Conservation (phyloP, 2,329 filamentous ascomycete genomes). For the Pyrenochaeta sp. region DNA sequence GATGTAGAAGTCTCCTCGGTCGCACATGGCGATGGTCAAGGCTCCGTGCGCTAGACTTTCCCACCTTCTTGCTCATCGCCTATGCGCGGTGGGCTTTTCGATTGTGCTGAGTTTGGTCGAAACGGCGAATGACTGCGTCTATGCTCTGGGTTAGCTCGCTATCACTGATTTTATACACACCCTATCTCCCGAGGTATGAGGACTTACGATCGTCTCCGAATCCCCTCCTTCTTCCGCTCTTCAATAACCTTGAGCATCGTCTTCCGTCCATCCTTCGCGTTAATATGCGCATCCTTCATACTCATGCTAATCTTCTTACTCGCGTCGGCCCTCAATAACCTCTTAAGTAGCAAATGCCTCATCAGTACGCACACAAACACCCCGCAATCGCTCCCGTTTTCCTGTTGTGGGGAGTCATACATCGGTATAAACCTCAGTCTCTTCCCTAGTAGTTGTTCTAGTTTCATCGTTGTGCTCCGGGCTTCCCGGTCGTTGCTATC, state of each 20-base stretch:
- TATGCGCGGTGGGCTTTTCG: constrained; percentile 50
- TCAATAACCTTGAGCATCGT: constrained; percentile 94
- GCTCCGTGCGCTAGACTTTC: constrained; percentile 2
- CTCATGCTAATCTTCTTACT: constrained; percentile 94
- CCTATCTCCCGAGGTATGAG: background rate
- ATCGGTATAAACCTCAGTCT: constrained; percentile 80
- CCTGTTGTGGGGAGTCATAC: constrained; percentile 86
- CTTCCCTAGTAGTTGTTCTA: constrained; percentile 72
- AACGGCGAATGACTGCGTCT: constrained; percentile 48
- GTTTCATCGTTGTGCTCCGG: constrained; percentile 70
- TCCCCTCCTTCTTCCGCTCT: constrained; percentile 83
- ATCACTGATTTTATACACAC: background rate
- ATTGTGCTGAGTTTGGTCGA: constrained; percentile 38
- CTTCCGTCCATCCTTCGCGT: constrained; percentile 81
- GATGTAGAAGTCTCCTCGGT: background rate
- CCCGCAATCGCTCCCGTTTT: constrained; percentile 92
- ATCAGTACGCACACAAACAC: constrained; percentile 96
- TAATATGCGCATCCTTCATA: constrained; percentile 83
- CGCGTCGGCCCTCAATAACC: constrained; percentile 79
- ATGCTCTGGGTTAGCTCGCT: background rate
- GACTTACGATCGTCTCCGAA: constrained; percentile 80
- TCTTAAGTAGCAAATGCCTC: constrained; percentile 88
- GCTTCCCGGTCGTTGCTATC: constrained; percentile 80
- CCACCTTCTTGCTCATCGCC: constrained; percentile 39
- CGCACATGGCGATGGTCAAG: background rate